These are phyloP conservation scores for Malassezia cuniculi DNA, from an alignment of 1,284 basidiomycete genomes.

Conservation along the genomic window DNA sequence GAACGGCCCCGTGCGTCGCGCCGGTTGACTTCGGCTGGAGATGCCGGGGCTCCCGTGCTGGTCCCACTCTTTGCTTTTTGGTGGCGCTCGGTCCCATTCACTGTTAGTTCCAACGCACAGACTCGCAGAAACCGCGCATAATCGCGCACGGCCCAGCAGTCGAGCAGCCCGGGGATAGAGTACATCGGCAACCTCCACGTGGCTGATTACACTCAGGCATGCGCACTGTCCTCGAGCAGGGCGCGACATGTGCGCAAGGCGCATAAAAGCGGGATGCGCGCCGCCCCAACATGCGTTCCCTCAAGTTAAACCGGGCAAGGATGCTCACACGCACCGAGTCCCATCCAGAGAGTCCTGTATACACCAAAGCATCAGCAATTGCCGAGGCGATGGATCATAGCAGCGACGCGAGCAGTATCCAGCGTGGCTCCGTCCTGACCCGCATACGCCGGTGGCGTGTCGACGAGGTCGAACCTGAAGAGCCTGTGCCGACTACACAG, in stretches of 20 bases:
- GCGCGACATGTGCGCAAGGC: not conserved
- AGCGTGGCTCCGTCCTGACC: too few species aligned
- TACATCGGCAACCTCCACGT: conserved; percentile 2
- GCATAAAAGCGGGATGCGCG: not conserved
- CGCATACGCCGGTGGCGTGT: too few species aligned
- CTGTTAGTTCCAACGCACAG: conserved; percentile 11
- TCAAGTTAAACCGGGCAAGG: too few species aligned
- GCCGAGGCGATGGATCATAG: too few species aligned
- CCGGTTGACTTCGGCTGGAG: conserved; percentile 56
- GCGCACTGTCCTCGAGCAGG: not conserved
- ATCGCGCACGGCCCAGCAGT: conserved; percentile 41
- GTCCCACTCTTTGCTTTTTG: conserved; percentile 28
- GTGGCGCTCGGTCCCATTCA: not conserved
- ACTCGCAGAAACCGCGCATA: conserved; percentile 32
- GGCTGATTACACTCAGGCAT: too few species aligned
- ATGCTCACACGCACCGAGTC: not conserved
- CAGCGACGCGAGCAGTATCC: too few species aligned
- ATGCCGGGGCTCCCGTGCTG: conserved; percentile 1
- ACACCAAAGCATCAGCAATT: too few species aligned
- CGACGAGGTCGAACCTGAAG: too few species aligned
- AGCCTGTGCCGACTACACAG: too few species aligned
- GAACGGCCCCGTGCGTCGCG: conserved; percentile 62
- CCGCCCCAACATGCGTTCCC: too few species aligned
- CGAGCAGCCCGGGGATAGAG: conserved; percentile 24
- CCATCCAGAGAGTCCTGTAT: too few species aligned